Conservation (phyloP, 1,139 yeast genomes). For the Blastobotrys buckinghamii region DNA sequence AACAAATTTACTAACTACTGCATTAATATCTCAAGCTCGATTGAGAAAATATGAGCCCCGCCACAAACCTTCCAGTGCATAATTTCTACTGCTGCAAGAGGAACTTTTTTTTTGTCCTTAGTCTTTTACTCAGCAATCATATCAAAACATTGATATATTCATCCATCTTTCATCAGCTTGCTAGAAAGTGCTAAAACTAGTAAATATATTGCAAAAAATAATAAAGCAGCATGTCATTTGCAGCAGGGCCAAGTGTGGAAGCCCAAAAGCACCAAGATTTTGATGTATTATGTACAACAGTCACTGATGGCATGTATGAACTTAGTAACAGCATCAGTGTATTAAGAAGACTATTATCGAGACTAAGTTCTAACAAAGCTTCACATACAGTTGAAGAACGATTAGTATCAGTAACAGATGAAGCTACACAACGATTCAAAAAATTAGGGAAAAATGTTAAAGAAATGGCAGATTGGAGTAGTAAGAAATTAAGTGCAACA, state of each 20-base stretch:
- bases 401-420: constrained; percentile 19
- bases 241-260: constrained; percentile 13
- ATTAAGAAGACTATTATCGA: constrained; percentile 15
- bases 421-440: constrained; percentile 21
- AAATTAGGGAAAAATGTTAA: constrained; percentile 20
- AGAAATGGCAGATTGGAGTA: constrained; percentile 21
- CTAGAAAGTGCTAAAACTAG: too few species aligned
- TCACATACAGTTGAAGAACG: constrained; percentile 16
- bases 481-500: constrained; percentile 18
- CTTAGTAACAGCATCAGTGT: constrained; percentile 21
- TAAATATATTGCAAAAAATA: too few species aligned
- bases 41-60: too few species aligned
- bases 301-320: constrained; percentile 22
- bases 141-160: too few species aligned
- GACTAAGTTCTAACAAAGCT: constrained; percentile 9
- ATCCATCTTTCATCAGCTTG: too few species aligned
- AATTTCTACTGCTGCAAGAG: too few species aligned
- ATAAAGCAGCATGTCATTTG: constrained; percentile 10
- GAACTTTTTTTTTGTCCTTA: too few species aligned
- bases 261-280: constrained; percentile 15
- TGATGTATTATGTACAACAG: constrained; percentile 17
- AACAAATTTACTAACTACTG: too few species aligned
- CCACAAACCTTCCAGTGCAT: too few species aligned
- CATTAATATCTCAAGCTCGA: too few species aligned
- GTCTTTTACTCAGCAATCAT: too few species aligned